Conservation (phyloP, 2,329 filamentous ascomycete species). For the Acrodontium crateriforme region DNA sequence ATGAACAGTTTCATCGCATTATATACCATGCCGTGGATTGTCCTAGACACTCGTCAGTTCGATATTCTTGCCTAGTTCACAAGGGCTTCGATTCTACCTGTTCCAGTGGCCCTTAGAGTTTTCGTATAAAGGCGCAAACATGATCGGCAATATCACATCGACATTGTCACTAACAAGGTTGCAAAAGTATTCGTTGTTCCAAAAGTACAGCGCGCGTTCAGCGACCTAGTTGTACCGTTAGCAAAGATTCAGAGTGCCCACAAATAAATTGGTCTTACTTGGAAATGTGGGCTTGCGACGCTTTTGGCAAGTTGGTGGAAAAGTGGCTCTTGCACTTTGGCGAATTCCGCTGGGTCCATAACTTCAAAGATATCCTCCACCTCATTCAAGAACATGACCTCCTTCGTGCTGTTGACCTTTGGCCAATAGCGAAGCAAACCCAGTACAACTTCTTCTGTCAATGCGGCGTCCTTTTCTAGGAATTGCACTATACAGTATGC, state of each 20-base stretch:
- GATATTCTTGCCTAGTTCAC: background rate
- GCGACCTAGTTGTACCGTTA: conserved; percentile 48
- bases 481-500: conserved; percentile 99
- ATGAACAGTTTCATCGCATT: conserved; percentile 99
- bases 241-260: too few relatives aligned
- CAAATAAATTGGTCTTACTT: conserved; percentile 44
- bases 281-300: conserved; percentile 95
- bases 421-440: conserved; percentile 95
- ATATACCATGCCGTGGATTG: conserved; percentile 98
- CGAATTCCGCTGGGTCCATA: conserved; percentile 97
- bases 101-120: conserved; percentile 99
- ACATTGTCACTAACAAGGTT: conserved; percentile 98
- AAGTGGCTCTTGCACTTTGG: conserved; percentile 92
- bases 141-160: conserved; percentile 94
- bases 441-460: conserved; percentile 95
- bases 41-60: conserved; percentile 40
- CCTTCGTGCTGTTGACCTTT: conserved; percentile 98
- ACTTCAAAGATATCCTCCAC: conserved; percentile 99
- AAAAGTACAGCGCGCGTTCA: conserved; percentile 94
- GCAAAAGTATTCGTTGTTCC: conserved; percentile 99
- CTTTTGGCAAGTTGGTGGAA: conserved; percentile 98
- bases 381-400: conserved; percentile 99
- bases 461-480: conserved; percentile 87
- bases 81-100: conserved; percentile 48
- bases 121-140: conserved; percentile 97